A percentile compares a stretch with the other conserved stretches of the same genome.
These are phyloP conservation scores for Backusella psychrophila DNA, from an alignment of 192 early-diverging fungal species.

Conservation along the genomic window DNA sequence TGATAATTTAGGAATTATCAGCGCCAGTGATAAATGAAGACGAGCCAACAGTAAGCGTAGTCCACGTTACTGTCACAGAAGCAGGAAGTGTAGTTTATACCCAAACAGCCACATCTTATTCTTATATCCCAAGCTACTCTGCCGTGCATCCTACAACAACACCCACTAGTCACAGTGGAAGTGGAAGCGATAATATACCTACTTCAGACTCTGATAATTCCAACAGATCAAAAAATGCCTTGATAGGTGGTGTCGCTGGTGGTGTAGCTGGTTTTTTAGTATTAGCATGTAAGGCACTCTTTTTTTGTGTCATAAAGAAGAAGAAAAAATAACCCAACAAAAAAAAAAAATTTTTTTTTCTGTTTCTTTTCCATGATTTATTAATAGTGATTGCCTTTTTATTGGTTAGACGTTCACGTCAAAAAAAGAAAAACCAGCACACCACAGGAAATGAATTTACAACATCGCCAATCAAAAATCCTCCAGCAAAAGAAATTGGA, in stretches of 20 bases:
- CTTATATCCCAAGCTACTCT: not conserved
- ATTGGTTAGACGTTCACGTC: not conserved
- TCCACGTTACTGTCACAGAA: not conserved
- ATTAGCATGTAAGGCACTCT: not conserved
- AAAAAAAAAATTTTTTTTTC: not conserved
- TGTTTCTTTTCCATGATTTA: not conserved
- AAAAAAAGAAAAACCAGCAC: not conserved
- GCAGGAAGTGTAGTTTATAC: not conserved
- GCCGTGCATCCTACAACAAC: not conserved
- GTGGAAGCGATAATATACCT: not conserved
- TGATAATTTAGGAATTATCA: not conserved
- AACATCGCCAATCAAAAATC: not conserved
- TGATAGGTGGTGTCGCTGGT: not conserved
- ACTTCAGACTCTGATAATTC: not conserved
- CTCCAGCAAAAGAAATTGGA: not conserved
- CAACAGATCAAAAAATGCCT: not conserved
- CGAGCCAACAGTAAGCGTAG: not conserved
- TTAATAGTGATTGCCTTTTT: not conserved
- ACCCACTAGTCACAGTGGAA: not conserved
- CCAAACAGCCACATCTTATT: constrained; percentile 1
- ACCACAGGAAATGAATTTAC: not conserved
- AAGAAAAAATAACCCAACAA: not conserved
- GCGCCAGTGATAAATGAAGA: not conserved
- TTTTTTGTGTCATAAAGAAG: not conserved
- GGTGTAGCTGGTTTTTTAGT: not conserved